phyloP scores from a whole-genome alignment of 306 rosid species.

The Vigna nakashimae region DNA sequence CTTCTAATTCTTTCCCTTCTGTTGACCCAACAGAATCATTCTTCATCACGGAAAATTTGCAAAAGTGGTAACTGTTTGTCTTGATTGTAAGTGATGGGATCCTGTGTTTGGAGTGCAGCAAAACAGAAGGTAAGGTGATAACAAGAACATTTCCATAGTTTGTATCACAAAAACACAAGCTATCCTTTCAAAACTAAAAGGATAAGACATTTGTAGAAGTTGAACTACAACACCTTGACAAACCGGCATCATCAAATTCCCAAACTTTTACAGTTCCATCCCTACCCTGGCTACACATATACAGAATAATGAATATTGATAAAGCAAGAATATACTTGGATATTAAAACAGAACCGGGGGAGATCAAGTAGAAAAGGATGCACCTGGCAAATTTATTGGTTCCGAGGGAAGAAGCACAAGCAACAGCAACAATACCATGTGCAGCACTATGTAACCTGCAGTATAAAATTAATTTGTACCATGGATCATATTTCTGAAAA shows the following conservation, averaged over 20 bases:
- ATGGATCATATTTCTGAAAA: slow-evolving; percentile 4
- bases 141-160: slow-evolving; percentile 22
- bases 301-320: slow-evolving; percentile 30
- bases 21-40: slow-evolving; percentile 48
- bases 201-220: slow-evolving; percentile 8
- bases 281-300: slow-evolving; percentile 88
- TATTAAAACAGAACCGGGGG: not conserved
- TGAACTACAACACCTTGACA: slow-evolving; percentile 68
- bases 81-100: slow-evolving; percentile 69
- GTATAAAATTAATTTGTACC: not conserved
- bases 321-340: not conserved
- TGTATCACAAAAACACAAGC: slow-evolving; percentile 25
- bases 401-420: slow-evolving; percentile 68
- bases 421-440: slow-evolving; percentile 76
- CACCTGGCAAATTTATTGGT: slow-evolving; percentile 74
- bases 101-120: slow-evolving; percentile 48
- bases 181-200: not conserved
- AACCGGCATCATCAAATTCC: slow-evolving; percentile 73
- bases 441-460: slow-evolving; percentile 88
- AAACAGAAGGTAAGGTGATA: slow-evolving; percentile 23
- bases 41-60: slow-evolving; percentile 84
- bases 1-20: slow-evolving; percentile 33
- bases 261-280: slow-evolving; percentile 95
- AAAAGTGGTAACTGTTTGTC: slow-evolving; percentile 87
- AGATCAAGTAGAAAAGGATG: slow-evolving; percentile 12